phyloP scores from a whole-genome alignment of 2,329 filamentous ascomycete species.

The Fusarium pseudonygamai region DNA sequence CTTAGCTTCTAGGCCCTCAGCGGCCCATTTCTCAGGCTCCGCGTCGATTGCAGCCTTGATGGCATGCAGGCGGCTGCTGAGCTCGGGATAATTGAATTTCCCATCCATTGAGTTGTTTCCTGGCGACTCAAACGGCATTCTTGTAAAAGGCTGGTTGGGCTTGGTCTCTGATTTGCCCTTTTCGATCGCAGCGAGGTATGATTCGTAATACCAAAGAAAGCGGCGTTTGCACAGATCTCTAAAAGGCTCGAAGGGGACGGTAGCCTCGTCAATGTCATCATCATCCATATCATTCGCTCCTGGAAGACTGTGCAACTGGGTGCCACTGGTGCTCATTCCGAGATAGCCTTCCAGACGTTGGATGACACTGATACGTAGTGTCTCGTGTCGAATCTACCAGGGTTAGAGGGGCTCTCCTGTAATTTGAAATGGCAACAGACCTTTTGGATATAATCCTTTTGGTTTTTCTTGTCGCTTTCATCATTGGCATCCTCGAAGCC shows the following conservation, averaged over 20 bases:
- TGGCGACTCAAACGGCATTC: slow-evolving; percentile 83
- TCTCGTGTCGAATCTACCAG: slow-evolving; percentile 86
- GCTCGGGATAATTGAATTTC: slow-evolving; percentile 79
- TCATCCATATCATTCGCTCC: slow-evolving; percentile 53
- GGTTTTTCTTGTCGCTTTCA: slow-evolving; percentile 74
- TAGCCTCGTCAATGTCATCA: slow-evolving; percentile 64
- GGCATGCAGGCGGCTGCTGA: slow-evolving; percentile 73
- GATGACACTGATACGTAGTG: slow-evolving; percentile 85
- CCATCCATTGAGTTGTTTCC: slow-evolving; percentile 86
- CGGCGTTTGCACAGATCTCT: slow-evolving; percentile 89
- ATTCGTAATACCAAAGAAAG: slow-evolving; percentile 96
- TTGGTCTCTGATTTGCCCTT: slow-evolving; percentile 71
- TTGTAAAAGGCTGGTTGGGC: slow-evolving; percentile 72
- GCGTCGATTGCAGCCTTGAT: slow-evolving; percentile 77
- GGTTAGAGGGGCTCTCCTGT: slow-evolving; percentile 14
- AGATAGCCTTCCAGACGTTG: slow-evolving; percentile 85
- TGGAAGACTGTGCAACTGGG: slow-evolving; percentile 42
- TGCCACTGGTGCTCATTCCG: slow-evolving; percentile 66
- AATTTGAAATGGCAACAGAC: slow-evolving; percentile 53
- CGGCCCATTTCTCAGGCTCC: slow-evolving; percentile 77
- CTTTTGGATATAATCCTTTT: slow-evolving; percentile 82
- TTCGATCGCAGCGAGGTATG: slow-evolving; percentile 78
- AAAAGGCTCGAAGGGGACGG: slow-evolving; percentile 81
- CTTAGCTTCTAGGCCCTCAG: slow-evolving; percentile 71
- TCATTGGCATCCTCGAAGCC: slow-evolving; percentile 84